Evolutionary conservation across 2,329 filamentous ascomycete genomes (phyloP).

Genomic region (Elsinoe batatas): DNA sequence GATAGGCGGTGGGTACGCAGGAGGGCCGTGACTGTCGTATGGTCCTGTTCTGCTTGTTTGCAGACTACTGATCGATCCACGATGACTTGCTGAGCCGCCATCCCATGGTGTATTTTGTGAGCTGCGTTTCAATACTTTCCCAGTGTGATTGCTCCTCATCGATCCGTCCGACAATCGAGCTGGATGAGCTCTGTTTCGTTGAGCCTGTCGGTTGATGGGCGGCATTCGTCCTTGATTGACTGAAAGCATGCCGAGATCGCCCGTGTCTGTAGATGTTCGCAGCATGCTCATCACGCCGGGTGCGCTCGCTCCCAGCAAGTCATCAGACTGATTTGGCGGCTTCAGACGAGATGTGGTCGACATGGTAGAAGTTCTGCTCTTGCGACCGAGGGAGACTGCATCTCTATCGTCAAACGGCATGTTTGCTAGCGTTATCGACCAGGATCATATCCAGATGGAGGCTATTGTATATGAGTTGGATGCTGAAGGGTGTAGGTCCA

Average conservation of each 20-base stretch:
- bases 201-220: slow-evolving; percentile 27
- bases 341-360: slow-evolving; percentile 30
- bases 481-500: not conserved
- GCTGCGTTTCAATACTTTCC: slow-evolving; percentile 29
- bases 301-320: slow-evolving; percentile 23
- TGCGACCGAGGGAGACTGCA: slow-evolving; percentile 36
- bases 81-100: slow-evolving; percentile 30
- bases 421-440: slow-evolving; percentile 17
- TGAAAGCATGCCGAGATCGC: slow-evolving; percentile 34
- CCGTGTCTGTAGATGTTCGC: slow-evolving; percentile 40
- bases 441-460: not conserved
- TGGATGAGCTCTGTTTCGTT: slow-evolving; percentile 26
- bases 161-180: slow-evolving; percentile 34
- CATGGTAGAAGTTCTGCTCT: slow-evolving; percentile 38
- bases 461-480: not conserved
- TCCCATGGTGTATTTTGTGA: slow-evolving; percentile 30
- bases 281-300: slow-evolving; percentile 42
- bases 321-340: slow-evolving; percentile 23
- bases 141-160: slow-evolving; percentile 25
- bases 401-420: slow-evolving; percentile 38
- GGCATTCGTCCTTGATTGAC: slow-evolving; percentile 31
- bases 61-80: slow-evolving; percentile 33
- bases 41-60: slow-evolving; percentile 32
- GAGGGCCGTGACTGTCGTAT: slow-evolving; percentile 12
- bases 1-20: slow-evolving; percentile 5